Evolutionary conservation across 306 rosid species (phyloP).

Genomic region (Acacia acuminata): DNA sequence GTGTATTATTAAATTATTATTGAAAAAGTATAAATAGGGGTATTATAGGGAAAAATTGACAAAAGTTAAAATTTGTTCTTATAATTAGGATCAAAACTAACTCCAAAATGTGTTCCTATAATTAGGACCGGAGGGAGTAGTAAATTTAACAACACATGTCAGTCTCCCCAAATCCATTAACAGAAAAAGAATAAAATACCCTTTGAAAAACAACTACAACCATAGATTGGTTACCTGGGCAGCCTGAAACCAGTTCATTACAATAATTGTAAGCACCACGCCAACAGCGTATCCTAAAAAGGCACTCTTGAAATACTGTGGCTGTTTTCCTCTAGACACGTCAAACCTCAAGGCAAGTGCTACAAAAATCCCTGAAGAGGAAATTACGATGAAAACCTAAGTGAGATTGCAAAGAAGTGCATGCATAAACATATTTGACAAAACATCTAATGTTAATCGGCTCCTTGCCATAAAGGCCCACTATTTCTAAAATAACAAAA

Average conservation of each 20-base stretch:
- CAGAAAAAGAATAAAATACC: conserved; percentile 10
- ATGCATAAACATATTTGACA: neutral
- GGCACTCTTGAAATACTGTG: conserved; percentile 93
- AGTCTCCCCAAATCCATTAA: neutral
- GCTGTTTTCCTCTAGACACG: conserved; percentile 78
- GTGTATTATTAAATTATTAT: too few species aligned
- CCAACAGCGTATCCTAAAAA: conserved; percentile 84
- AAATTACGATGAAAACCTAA: neutral
- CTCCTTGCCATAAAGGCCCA: neutral
- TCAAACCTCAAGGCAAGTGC: conserved; percentile 98
- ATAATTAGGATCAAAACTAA: too few species aligned
- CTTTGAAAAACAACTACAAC: neutral
- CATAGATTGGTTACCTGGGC: conserved; percentile 79
- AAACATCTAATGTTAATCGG: neutral
- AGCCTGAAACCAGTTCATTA: conserved; percentile 99
- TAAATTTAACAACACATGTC: neutral
- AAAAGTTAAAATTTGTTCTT: too few species aligned
- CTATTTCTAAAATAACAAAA: neutral
- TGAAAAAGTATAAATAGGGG: too few species aligned
- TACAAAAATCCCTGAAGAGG: conserved; percentile 82
- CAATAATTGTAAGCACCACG: conserved; percentile 83
- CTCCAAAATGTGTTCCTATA: too few species aligned
- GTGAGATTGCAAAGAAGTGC: neutral
- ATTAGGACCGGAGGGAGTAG: too few species aligned
- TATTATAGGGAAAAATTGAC: too few species aligned